phyloP scores from a whole-genome alignment of 2,329 filamentous ascomycete species.

The Fusarium sp. region DNA sequence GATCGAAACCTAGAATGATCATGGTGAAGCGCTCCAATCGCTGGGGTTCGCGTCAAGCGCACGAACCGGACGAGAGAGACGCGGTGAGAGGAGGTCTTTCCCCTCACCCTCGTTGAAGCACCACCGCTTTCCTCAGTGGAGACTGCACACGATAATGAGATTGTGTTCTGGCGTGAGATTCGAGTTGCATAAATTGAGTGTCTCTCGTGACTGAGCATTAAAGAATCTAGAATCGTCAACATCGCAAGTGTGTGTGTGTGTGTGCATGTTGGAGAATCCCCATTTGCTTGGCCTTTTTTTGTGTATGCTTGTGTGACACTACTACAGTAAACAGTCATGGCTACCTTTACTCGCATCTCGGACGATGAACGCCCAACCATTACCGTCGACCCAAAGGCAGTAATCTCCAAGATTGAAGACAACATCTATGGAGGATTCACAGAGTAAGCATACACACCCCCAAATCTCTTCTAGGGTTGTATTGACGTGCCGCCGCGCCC shows the following conservation, averaged over 20 bases:
- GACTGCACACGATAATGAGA: neutral
- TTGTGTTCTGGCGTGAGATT: neutral
- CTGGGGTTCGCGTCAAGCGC: slow-evolving; percentile 17
- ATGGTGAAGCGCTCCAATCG: slow-evolving; percentile 35
- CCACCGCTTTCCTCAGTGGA: too few relatives aligned
- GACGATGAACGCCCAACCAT: slow-evolving; percentile 73
- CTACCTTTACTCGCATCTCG: slow-evolving; percentile 76
- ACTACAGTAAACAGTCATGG: slow-evolving; percentile 62
- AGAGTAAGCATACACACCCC: slow-evolving; percentile 66
- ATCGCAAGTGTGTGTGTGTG: neutral
- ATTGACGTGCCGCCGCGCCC: slow-evolving; percentile 17
- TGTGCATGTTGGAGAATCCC: neutral
- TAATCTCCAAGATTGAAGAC: slow-evolving; percentile 79
- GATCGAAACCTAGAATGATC: neutral
- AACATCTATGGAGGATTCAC: slow-evolving; percentile 89
- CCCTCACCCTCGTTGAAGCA: slow-evolving; percentile 1
- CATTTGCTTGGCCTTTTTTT: neutral
- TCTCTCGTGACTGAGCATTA: neutral
- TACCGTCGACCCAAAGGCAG: slow-evolving; percentile 72
- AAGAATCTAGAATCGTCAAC: neutral
- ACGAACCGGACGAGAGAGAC: slow-evolving; percentile 28
- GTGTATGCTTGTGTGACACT: neutral
- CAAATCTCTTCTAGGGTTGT: slow-evolving; percentile 6
- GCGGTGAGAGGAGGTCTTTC: neutral
- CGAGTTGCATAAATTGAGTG: neutral